A percentile compares a stretch with the other conserved stretches of the same genome.
Evolutionary conservation across 176 grass and related monocot genomes (phyloP).

Genomic region (Oryza glumipatula): DNA sequence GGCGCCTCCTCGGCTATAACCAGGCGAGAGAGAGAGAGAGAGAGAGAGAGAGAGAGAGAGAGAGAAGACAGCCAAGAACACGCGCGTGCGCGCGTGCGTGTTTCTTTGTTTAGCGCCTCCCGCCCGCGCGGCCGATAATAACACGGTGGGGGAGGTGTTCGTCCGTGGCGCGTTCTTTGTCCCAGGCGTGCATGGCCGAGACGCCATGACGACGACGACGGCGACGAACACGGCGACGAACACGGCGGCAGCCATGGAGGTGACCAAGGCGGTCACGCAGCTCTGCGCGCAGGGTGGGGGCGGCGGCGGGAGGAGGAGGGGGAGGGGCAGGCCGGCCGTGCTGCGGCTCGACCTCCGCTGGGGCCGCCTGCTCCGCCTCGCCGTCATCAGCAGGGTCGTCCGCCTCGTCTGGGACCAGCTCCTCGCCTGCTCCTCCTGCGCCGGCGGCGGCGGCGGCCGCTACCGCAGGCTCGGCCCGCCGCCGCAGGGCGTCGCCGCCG

Average conservation of each 20-base stretch:
- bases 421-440: slow-evolving; percentile 61
- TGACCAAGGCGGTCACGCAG: slow-evolving; percentile 40
- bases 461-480: slow-evolving; percentile 65
- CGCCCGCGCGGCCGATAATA: background rate
- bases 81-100: background rate
- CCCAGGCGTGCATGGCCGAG: slow-evolving; percentile 22
- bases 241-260: slow-evolving; percentile 19
- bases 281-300: slow-evolving; percentile 17
- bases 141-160: background rate
- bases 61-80: background rate
- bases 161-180: too few relatives aligned
- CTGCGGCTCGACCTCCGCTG: slow-evolving; percentile 58
- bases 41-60: background rate
- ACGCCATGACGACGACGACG: background rate
- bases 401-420: slow-evolving; percentile 71
- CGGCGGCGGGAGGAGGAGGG: too few relatives aligned
- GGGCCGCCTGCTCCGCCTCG: slow-evolving; percentile 63
- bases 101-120: background rate
- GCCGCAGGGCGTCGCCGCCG: background rate
- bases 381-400: slow-evolving; percentile 68
- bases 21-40: background rate
- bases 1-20: slow-evolving; percentile 33
- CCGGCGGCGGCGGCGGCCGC: slow-evolving; percentile 16
- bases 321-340: slow-evolving; percentile 12
- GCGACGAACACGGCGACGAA: background rate